phyloP scores from a whole-genome alignment of 257 asterid genomes.

The Thymus mandschuricus region DNA sequence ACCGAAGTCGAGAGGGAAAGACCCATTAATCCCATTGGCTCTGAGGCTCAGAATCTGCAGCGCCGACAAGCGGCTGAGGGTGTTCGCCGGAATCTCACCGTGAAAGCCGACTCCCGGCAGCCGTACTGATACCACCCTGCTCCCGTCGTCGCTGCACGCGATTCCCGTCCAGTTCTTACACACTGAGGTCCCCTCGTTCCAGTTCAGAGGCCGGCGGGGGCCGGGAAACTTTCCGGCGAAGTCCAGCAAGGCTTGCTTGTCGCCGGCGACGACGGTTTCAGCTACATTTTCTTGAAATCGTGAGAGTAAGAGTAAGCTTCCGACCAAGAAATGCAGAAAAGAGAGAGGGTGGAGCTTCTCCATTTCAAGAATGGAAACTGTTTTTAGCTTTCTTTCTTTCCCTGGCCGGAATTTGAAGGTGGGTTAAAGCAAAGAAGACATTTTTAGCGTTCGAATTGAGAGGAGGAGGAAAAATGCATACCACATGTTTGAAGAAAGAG shows the following conservation, averaged over 20 bases:
- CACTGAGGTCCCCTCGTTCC: slow-evolving; percentile 58
- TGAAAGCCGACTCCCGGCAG: slow-evolving; percentile 88
- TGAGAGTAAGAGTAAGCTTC: slow-evolving; percentile 38
- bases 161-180: slow-evolving; percentile 94
- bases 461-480: slow-evolving; percentile 34
- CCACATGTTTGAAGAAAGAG: slow-evolving; percentile 18
- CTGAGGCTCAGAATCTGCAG: slow-evolving; percentile 98
- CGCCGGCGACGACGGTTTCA: slow-evolving; percentile 54
- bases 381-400: background rate
- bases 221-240: slow-evolving; percentile 56
- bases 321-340: slow-evolving; percentile 38
- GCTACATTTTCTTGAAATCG: slow-evolving; percentile 22
- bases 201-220: slow-evolving; percentile 64
- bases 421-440: slow-evolving; percentile 37
- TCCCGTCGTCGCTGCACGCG: slow-evolving; percentile 69
- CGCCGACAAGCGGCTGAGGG: slow-evolving; percentile 73
- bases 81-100: slow-evolving; percentile 77
- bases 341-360: slow-evolving; percentile 37
- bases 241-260: slow-evolving; percentile 83
- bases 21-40: slow-evolving; percentile 79
- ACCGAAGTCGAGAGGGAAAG: slow-evolving; percentile 70
- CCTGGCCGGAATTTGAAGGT: slow-evolving; percentile 5
- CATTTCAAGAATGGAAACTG: slow-evolving; percentile 44
- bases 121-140: slow-evolving; percentile 67
- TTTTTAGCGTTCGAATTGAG: slow-evolving; percentile 28